These are phyloP conservation scores for Periconia digitata DNA, from an alignment of 2,329 filamentous ascomycete genomes.

Conservation along the genomic window DNA sequence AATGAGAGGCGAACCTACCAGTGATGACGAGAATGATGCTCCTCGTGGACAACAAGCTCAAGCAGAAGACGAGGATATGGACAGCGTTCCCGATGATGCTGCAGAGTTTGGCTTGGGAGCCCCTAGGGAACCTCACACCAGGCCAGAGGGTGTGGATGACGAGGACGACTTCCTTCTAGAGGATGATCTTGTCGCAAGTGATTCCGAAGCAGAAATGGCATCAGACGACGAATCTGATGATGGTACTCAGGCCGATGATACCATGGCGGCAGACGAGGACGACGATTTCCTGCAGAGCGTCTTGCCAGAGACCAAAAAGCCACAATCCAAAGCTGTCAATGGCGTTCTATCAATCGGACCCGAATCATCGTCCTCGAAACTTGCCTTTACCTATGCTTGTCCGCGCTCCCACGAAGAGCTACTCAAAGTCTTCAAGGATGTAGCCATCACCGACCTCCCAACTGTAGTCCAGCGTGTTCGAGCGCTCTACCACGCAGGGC, in stretches of 20 bases:
- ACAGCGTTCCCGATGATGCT: slow-evolving; percentile 55
- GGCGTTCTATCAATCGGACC: slow-evolving; percentile 45
- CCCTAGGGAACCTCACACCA: slow-evolving; percentile 50
- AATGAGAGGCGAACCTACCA: slow-evolving; percentile 83
- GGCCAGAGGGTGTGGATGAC: slow-evolving; percentile 65
- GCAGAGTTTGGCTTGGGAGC: slow-evolving; percentile 64
- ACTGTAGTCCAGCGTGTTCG: slow-evolving; percentile 86
- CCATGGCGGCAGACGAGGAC: slow-evolving; percentile 49
- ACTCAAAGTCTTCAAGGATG: slow-evolving; percentile 62
- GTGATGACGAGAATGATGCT: slow-evolving; percentile 65
- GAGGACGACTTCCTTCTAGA: slow-evolving; percentile 94
- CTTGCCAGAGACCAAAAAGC: slow-evolving; percentile 32
- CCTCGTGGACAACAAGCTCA: slow-evolving; percentile 38
- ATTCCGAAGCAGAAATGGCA: slow-evolving; percentile 57
- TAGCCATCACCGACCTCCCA: slow-evolving; percentile 67
- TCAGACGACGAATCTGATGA: slow-evolving; percentile 26
- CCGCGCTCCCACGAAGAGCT: slow-evolving; percentile 78
- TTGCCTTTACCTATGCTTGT: slow-evolving; percentile 86
- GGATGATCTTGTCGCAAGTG: slow-evolving; percentile 82
- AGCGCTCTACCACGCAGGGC: slow-evolving; percentile 86
- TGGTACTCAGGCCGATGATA: slow-evolving; percentile 37
- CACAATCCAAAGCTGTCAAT: slow-evolving; percentile 37
- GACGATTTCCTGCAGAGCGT: slow-evolving; percentile 52
- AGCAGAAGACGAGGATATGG: slow-evolving; percentile 41
- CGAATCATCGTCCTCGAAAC: slow-evolving; percentile 47